These are phyloP conservation scores for Ophiobolus disseminans DNA, from an alignment of 2,329 filamentous ascomycete genomes.

Conservation along the genomic window DNA sequence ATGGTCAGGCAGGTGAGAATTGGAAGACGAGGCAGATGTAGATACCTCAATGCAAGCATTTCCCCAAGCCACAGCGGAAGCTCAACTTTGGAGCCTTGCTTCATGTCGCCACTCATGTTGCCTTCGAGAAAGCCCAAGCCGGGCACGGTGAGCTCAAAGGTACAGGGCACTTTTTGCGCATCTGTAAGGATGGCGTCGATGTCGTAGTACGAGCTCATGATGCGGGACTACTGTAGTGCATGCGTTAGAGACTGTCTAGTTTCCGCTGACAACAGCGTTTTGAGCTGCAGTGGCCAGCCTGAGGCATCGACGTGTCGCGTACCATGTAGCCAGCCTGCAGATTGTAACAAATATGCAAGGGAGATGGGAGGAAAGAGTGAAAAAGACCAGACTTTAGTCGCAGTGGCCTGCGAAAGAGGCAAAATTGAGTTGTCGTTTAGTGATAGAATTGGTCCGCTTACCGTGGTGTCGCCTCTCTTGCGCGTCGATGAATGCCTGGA, in stretches of 20 bases:
- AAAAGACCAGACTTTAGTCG: neutral
- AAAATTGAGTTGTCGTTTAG: neutral
- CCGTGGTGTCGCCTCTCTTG: constrained; percentile 30
- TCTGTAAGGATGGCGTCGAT: constrained; percentile 85
- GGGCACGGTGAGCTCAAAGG: constrained; percentile 88
- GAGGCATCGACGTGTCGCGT: constrained; percentile 32
- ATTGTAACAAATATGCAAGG: constrained; percentile 25
- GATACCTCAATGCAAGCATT: constrained; percentile 78
- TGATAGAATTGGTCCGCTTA: constrained; percentile 22
- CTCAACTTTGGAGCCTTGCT: constrained; percentile 78
- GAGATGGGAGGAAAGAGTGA: constrained; percentile 11
- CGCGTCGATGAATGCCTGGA: constrained; percentile 45
- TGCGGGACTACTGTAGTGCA: neutral
- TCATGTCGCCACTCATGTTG: constrained; percentile 75
- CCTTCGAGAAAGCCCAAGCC: constrained; percentile 89
- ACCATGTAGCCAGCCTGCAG: constrained; percentile 24
- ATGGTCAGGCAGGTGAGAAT: too few relatives aligned
- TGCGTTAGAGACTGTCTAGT: neutral
- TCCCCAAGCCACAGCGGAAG: constrained; percentile 94
- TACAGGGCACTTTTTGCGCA: constrained; percentile 94
- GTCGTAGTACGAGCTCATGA: constrained; percentile 76
- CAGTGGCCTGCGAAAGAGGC: constrained; percentile 7
- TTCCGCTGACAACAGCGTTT: neutral
- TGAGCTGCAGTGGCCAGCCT: constrained; percentile 1
- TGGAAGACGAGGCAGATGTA: too few relatives aligned